Conservation (phyloP, 2,329 filamentous ascomycete genomes). For the Aureobasidium leucospermi region DNA sequence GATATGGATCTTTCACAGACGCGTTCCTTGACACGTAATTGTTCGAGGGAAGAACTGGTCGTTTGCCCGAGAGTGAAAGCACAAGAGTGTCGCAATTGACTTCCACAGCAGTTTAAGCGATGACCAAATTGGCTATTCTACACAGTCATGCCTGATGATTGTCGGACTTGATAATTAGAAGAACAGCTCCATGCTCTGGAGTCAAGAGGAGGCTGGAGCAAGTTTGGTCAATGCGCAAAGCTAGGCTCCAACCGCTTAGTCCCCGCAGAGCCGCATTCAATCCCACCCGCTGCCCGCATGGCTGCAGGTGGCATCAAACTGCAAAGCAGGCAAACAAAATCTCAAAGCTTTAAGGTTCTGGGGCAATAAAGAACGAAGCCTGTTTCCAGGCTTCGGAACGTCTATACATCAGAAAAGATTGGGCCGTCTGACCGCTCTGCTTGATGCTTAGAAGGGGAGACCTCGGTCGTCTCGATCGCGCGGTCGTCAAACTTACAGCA, state of each 20-base stretch:
- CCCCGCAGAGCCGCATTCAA: constrained; percentile 1
- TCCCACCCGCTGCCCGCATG: not conserved
- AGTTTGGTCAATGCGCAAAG: not conserved
- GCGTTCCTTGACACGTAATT: constrained; percentile 6
- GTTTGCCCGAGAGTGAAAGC: not conserved
- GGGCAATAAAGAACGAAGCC: not conserved
- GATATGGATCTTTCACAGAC: not conserved
- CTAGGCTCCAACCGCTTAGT: not conserved
- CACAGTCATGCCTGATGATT: not conserved
- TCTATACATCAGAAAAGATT: not conserved
- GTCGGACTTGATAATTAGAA: not conserved
- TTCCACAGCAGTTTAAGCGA: not conserved
- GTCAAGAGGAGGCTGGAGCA: not conserved
- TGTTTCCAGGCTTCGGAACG: not conserved
- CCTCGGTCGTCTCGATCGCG: not conserved
- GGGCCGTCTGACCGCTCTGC: not conserved
- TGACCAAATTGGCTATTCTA: not conserved
- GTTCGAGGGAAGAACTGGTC: not conserved
- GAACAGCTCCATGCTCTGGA: not conserved
- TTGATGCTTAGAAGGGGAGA: not conserved
- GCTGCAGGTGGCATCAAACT: not conserved
- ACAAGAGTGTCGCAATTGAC: not conserved
- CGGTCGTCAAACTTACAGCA: not conserved
- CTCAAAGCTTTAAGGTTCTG: not conserved
- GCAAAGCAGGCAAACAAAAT: constrained; percentile 1